Evolutionary conservation across 345 rosid genomes (phyloP), one percentile per base, ranked within the genome.

Genomic region (Aquilaria yunnanensis): DNA sequence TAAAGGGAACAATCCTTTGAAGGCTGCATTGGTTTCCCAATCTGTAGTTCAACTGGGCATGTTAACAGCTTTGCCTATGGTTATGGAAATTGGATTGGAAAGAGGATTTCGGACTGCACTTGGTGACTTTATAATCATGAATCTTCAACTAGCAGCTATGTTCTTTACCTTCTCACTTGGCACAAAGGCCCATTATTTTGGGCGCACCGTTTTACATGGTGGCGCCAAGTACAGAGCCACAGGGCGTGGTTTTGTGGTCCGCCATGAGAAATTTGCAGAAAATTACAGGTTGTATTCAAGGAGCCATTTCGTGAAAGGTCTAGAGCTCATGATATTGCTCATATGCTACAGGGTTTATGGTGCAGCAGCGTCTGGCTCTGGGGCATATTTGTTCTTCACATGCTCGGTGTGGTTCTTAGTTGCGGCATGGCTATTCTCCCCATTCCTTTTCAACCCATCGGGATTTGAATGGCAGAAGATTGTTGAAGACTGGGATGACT

Each of bases 131-230:
- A 66, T 72, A 45, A 65, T 78, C 74, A 78, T 78, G 82, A 76
- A 78, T 62, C 76, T 78, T 64, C 82, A 78, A 67, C 73, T 74
- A 51, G 74, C 74, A 32, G 54, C 82, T 14, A 77, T 78, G 41
- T 78, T 78, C 69, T 78, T 78, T 58, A 78, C 82, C 34, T 78
- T 78, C 57, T 75, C 78, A 56, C 78, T 78, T 51, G 82, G 82
- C 31, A 78, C 82, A 50, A 74, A 66, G 58, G 61, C 49, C 14
- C 82, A 78, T 51, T 74, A 78, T 63, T 78, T 65, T 71, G 82
- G 82, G 31, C 75, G 82, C 14, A 78, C 82, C 34, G 50, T 66
- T 47, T 58, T 66, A 54, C 69, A 66, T 57, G 69, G 69, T 12
- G 62, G 69, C 29, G 60, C 69, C 14, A 66, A 66, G 31, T 66